These are phyloP conservation scores for Shiraia sp. DNA, from an alignment of 2,329 filamentous ascomycete species.

Conservation along the genomic window DNA sequence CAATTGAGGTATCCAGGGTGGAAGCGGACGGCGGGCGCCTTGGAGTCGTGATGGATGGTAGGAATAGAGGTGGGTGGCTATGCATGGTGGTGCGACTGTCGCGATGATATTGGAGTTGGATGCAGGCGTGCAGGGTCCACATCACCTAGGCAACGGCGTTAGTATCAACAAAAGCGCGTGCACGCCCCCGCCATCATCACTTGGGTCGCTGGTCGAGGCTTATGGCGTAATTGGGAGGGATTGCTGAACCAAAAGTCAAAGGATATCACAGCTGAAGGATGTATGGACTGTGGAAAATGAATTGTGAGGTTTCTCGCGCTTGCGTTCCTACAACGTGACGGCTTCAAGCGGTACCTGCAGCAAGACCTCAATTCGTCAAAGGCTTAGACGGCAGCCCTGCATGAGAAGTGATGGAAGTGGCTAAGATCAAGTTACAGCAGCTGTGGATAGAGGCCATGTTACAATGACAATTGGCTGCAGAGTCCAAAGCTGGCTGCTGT, in stretches of 20 bases:
- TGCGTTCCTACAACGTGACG: background rate
- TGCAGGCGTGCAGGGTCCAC: constrained; percentile 7
- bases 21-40: constrained; percentile 28
- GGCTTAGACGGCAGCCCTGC: constrained; percentile 15
- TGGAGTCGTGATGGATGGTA: constrained; percentile 24
- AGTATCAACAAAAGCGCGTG: constrained; percentile 29
- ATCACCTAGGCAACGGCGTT: constrained; percentile 32
- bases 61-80: constrained; percentile 31
- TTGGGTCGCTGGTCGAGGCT: background rate
- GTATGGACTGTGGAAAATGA: no score
- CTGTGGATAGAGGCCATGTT: constrained; percentile 9
- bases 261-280: no score
- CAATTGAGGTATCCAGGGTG: constrained; percentile 24
- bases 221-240: background rate
- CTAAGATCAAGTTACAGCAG: constrained; percentile 11
- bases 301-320: constrained; percentile 2
- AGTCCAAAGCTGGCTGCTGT: background rate
- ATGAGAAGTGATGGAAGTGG: no score
- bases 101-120: constrained; percentile 22
- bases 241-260: background rate
- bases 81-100: constrained; percentile 9
- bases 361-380: constrained; percentile 10
- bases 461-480: constrained; percentile 14
- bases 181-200: constrained; percentile 21
- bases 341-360: constrained; percentile 11